Percentiles rank a stretch among this genome's conserved stretches.
These are phyloP conservation scores for Colletotrichum simmondsii DNA, from an alignment of 2,329 filamentous ascomycete genomes.

Conservation along the genomic window DNA sequence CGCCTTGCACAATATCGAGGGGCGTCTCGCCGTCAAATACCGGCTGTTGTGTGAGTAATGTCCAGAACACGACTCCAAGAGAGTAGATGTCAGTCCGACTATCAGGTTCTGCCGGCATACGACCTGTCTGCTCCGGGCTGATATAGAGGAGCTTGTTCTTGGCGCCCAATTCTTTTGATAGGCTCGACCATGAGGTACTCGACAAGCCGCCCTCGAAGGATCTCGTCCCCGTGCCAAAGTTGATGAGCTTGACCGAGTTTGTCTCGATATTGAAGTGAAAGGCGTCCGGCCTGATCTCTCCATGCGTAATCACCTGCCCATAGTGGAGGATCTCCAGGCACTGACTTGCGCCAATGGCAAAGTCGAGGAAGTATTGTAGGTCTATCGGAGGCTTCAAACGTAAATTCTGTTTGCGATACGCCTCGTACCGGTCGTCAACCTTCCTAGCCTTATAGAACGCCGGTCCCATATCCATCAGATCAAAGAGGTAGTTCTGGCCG, in stretches of 20 bases:
- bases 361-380: slow-evolving; percentile 84
- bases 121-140: slow-evolving; percentile 92
- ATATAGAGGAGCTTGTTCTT: slow-evolving; percentile 93
- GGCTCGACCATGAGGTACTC: slow-evolving; percentile 85
- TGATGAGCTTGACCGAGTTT: slow-evolving; percentile 80
- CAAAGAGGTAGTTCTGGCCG: slow-evolving; percentile 77
- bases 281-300: slow-evolving; percentile 89
- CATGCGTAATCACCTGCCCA: slow-evolving; percentile 85
- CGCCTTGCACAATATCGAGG: slow-evolving; percentile 91
- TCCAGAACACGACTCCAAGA: slow-evolving; percentile 90
- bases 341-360: slow-evolving; percentile 88
- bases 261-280: slow-evolving; percentile 85
- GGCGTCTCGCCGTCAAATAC: slow-evolving; percentile 84
- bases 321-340: slow-evolving; percentile 94
- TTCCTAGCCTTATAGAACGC: slow-evolving; percentile 72
- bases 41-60: slow-evolving; percentile 80
- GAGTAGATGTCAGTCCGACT: slow-evolving; percentile 94
- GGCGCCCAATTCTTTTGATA: slow-evolving; percentile 86
- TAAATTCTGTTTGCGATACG: slow-evolving; percentile 55
- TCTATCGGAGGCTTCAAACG: slow-evolving; percentile 70
- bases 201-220: slow-evolving; percentile 91
- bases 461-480: slow-evolving; percentile 81
- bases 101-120: slow-evolving; percentile 92
- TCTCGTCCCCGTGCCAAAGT: slow-evolving; percentile 86
- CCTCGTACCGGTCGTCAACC: slow-evolving; percentile 61